Conservation (phyloP, 495 filamentous ascomycete genomes). For the Stereocaulon alpinum region DNA sequence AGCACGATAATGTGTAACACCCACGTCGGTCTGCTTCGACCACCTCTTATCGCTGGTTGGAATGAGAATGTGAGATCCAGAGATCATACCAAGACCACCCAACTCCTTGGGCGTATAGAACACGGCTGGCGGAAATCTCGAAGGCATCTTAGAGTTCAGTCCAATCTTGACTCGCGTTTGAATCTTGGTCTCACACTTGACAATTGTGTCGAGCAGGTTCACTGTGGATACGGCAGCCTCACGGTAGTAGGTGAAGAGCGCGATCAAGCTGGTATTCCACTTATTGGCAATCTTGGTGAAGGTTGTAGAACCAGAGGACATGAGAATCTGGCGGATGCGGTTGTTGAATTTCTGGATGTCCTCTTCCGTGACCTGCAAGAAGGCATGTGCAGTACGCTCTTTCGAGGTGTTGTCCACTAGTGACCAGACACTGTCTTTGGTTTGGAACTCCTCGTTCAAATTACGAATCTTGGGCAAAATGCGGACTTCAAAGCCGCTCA, state of each 20-base stretch:
- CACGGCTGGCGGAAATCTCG: conserved; percentile 94
- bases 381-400: conserved; percentile 94
- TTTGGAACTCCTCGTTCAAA: conserved; percentile 88
- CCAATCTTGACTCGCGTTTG: conserved; percentile 99
- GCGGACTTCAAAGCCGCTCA: conserved; percentile 96
- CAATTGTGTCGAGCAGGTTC: conserved; percentile 91
- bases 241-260: conserved; percentile 98
- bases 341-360: conserved; percentile 99
- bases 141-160: conserved; percentile 99
- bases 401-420: conserved; percentile 93
- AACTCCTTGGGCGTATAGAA: conserved; percentile 99
- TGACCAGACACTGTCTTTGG: conserved; percentile 97
- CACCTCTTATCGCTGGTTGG: conserved; percentile 96
- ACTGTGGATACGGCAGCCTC: conserved; percentile 98
- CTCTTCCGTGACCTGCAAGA: conserved; percentile 96
- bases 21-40: conserved; percentile 95
- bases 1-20: conserved; percentile 92
- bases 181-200: conserved; percentile 99
- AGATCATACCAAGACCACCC: conserved; percentile 98
- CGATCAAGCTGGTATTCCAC: conserved; percentile 97
- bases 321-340: conserved; percentile 93
- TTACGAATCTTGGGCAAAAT: conserved; percentile 95
- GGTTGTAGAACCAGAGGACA: conserved; percentile 97
- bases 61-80: conserved; percentile 95
- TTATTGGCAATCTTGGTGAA: conserved; percentile 99